Evolutionary conservation across 495 filamentous ascomycete species (phyloP).

Genomic region (Podospora sp.): DNA sequence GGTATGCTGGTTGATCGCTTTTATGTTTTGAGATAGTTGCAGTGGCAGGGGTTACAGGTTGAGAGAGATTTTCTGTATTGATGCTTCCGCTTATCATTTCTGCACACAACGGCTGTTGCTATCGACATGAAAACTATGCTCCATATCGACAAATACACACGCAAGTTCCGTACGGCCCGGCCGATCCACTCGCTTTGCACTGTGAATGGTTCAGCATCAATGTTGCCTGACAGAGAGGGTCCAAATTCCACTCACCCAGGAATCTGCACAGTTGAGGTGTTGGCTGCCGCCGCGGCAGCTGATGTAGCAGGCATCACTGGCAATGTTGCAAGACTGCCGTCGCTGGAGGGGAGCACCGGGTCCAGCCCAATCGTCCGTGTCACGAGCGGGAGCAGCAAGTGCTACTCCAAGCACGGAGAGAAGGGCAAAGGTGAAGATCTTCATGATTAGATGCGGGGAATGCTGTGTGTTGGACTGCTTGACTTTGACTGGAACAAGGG

Average conservation of each 20-base stretch:
- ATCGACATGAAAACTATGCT: too few species aligned
- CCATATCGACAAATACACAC: background rate
- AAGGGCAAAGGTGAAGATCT: background rate
- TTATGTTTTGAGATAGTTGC: too few species aligned
- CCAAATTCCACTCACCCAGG: background rate
- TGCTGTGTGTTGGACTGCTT: too few species aligned
- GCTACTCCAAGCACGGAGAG: background rate
- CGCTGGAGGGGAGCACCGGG: background rate
- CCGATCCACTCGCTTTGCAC: background rate
- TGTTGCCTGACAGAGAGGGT: background rate
- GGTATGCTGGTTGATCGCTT: too few species aligned
- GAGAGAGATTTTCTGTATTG: too few species aligned
- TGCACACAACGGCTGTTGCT: too few species aligned
- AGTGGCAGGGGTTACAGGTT: too few species aligned
- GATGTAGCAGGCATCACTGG: slow-evolving; percentile 2
- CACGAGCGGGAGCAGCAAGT: background rate
- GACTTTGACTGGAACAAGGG: too few species aligned
- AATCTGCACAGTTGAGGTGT: background rate
- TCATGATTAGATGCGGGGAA: too few species aligned
- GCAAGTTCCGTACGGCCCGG: background rate
- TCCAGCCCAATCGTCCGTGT: background rate
- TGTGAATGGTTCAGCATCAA: background rate
- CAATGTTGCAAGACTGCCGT: slow-evolving; percentile 1
- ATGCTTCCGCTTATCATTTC: too few species aligned
- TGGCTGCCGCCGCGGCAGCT: background rate